Evolutionary conservation across 768 basidiomycete species (phyloP).

Genomic region (Pleurotus eryngii): DNA sequence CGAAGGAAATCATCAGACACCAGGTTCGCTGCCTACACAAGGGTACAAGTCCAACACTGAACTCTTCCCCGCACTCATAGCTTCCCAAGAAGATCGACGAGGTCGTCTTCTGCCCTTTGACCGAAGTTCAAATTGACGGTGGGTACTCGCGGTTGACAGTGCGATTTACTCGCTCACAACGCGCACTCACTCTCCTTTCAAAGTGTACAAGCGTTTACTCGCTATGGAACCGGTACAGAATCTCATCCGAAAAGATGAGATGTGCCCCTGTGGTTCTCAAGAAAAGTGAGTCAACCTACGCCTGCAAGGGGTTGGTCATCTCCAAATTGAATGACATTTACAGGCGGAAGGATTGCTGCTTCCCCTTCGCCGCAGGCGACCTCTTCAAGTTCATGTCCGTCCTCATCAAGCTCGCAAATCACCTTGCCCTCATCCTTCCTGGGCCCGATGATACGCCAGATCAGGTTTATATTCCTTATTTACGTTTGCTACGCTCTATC

Average conservation of each 20-base stretch:
- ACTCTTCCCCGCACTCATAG: constrained; percentile 29
- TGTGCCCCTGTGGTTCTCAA: constrained; percentile 66
- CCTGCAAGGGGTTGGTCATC: too few relatives aligned
- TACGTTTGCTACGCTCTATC: neutral
- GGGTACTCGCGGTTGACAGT: neutral
- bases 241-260: constrained; percentile 66
- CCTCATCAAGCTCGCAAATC: constrained; percentile 87
- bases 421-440: constrained; percentile 82
- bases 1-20: constrained; percentile 71
- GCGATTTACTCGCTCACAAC: too few relatives aligned
- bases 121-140: constrained; percentile 51
- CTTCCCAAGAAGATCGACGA: constrained; percentile 86
- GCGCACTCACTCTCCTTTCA: too few relatives aligned
- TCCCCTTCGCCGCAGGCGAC: constrained; percentile 50
- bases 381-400: constrained; percentile 78
- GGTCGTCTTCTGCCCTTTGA: constrained; percentile 92
- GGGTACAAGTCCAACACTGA: too few relatives aligned
- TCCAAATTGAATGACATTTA: neutral
- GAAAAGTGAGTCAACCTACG: constrained; percentile 37
- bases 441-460: constrained; percentile 64
- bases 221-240: constrained; percentile 64
- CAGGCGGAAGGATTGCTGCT: constrained; percentile 43
- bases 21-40: constrained; percentile 38
- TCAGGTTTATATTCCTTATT: constrained; percentile 42
- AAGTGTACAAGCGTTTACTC: constrained; percentile 72